phyloP scores from a whole-genome alignment of 169 alveolate species.

The Plasmodium vinckei region DNA sequence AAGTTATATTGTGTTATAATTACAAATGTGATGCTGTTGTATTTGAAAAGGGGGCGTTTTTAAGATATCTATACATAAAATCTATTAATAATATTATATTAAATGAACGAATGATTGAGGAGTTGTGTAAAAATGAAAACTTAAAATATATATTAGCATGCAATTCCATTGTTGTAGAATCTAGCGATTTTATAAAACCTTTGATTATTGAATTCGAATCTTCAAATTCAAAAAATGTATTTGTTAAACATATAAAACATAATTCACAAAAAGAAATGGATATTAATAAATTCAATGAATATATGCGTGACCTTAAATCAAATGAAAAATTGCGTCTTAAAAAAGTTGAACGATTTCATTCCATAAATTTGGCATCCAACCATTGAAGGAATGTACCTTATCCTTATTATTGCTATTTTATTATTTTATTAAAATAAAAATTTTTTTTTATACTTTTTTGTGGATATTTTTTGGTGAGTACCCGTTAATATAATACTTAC shows the following conservation, averaged over 20 bases:
- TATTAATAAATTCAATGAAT: slow-evolving; percentile 28
- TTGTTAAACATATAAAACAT: slow-evolving; percentile 42
- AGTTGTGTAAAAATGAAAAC: slow-evolving; percentile 39
- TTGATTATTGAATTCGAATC: slow-evolving; percentile 59
- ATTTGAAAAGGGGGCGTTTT: slow-evolving; percentile 44
- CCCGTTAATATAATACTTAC: no score
- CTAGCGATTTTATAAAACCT: slow-evolving; percentile 66
- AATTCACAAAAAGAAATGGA: slow-evolving; percentile 33
- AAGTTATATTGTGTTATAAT: slow-evolving; percentile 45
- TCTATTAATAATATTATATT: slow-evolving; percentile 42
- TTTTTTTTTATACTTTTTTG: no score
- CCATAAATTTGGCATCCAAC: slow-evolving; percentile 6
- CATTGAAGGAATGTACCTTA: not conserved
- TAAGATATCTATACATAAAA: slow-evolving; percentile 49
- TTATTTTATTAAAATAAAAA: no score
- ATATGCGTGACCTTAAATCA: slow-evolving; percentile 16
- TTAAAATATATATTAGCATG: slow-evolving; percentile 43
- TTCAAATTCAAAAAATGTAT: slow-evolving; percentile 20
- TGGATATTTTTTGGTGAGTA: no score
- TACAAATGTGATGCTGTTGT: slow-evolving; percentile 52
- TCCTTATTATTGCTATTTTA: not conserved
- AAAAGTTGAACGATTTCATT: slow-evolving; percentile 56
- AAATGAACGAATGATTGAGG: slow-evolving; percentile 61
- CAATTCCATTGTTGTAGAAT: slow-evolving; percentile 56
- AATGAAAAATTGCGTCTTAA: slow-evolving; percentile 27